phyloP scores from a whole-genome alignment of 768 basidiomycete species.

The Tylopilus sp. region DNA sequence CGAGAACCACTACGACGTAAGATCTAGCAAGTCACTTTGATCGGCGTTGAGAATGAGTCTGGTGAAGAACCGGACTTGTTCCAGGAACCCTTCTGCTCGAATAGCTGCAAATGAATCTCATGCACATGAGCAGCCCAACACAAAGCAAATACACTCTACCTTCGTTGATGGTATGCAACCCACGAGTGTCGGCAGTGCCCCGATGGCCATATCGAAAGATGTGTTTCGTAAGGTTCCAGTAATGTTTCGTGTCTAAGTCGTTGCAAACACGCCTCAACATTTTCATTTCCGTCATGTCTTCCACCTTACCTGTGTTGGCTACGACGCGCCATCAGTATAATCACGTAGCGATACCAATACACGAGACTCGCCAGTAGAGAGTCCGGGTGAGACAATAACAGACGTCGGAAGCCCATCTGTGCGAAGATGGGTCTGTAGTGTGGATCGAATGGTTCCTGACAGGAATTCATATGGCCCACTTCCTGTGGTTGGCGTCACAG shows the following conservation, averaged over 20 bases:
- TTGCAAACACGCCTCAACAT: constrained; percentile 11
- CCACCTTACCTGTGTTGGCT: constrained; percentile 26
- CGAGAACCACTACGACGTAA: too few species aligned
- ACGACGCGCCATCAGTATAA: constrained; percentile 1
- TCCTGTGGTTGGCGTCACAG: constrained; percentile 38
- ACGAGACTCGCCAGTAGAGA: constrained; percentile 16
- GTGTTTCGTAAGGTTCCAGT: constrained; percentile 44
- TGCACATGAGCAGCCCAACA: constrained; percentile 2
- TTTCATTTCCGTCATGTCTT: constrained; percentile 20
- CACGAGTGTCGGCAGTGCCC: constrained; percentile 27
- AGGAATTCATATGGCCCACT: constrained; percentile 39
- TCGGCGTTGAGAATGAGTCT: constrained; percentile 34
- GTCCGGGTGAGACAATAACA: constrained; percentile 37
- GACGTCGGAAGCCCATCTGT: constrained; percentile 20
- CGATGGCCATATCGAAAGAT: constrained; percentile 46
- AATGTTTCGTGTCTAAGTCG: constrained; percentile 39
- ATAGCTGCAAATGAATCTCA: constrained; percentile 22
- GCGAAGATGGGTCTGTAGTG: constrained; percentile 32
- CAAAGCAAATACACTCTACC: constrained; percentile 9
- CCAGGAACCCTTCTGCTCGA: constrained; percentile 28
- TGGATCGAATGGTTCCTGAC: constrained; percentile 42
- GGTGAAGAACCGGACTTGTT: constrained; percentile 32
- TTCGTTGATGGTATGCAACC: constrained; percentile 29
- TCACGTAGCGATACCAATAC: background rate
- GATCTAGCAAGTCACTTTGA: constrained; percentile 21